Evolutionary conservation across 2,329 filamentous ascomycete genomes (phyloP), one percentile per base, ranked within the genome.

Genomic region (Anthostomella pinea): DNA sequence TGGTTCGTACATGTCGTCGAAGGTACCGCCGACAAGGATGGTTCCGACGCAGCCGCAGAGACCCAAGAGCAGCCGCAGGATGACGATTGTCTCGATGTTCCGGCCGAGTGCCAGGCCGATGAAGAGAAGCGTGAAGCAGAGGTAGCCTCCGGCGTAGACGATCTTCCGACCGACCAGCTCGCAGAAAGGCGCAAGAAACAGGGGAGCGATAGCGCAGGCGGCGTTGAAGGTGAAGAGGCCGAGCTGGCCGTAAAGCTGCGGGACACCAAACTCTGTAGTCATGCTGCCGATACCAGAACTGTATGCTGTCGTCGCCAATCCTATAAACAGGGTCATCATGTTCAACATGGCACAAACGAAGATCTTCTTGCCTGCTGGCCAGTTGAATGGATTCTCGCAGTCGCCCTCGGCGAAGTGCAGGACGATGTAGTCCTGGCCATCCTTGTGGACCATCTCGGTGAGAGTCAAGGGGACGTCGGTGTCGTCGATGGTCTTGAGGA

Each of bases 291-390:
- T 69, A 27, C 70, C 70, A 15, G 69, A 70, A 35, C 64, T 69
- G 58, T 74, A 75, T 8, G 70, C 68, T 3, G 71, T 74, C 5
- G 71, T 74, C n/a, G 71, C 70, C 10, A 73, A 62, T 53, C 71
- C 71, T 39, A 74, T 72, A 56, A 73, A 74, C 7, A 75, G 59
- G 2, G 70, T 73, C 70, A 74, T 75, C 9, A 70, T 44, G 47
- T 70, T 72, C 10, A 75, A 65, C 28, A 72, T 61, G 3, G 61
- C 43, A 3, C 67, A 67, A 44, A 73, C 68, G 45, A 67, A 64
- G 4, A 62, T 57, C 56, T 73, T 73, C 39, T 65, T 60, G 33
- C 54, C 59, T 2, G 51, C 47, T 25, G 59, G 63, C 67, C 67
- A 75, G 53, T 75, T 74, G 63, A 73, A 74, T 0, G 72, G 72